Percentiles rank a stretch among this genome's conserved stretches.
These are phyloP conservation scores for Simplicillium sp. DNA, from an alignment of 2,329 filamentous ascomycete genomes.

Conservation along the genomic window DNA sequence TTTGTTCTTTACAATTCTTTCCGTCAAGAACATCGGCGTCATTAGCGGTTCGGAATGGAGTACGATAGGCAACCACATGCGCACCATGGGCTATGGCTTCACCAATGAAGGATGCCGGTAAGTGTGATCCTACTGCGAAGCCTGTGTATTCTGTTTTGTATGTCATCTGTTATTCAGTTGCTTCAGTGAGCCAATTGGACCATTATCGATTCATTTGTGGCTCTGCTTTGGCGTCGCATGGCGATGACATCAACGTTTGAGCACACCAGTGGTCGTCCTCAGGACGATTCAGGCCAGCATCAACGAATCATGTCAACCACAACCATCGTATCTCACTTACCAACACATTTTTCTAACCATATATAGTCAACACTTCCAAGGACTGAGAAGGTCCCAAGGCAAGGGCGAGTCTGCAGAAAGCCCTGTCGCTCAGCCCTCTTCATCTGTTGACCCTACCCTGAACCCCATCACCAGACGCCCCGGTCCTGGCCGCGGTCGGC, in stretches of 20 bases:
- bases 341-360: slow-evolving; percentile 2
- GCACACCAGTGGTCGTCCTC: no score
- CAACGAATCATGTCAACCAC: no score
- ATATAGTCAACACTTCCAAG: slow-evolving; percentile 50
- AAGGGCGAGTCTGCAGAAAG: slow-evolving; percentile 34
- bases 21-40: slow-evolving; percentile 53
- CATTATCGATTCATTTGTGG: no score
- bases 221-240: no score
- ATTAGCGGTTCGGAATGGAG: slow-evolving; percentile 55
- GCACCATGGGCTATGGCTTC: slow-evolving; percentile 49
- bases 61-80: slow-evolving; percentile 52
- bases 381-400: slow-evolving; percentile 44
- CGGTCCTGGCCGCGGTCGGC: slow-evolving; percentile 46
- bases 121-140: slow-evolving; percentile 15
- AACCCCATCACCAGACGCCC: slow-evolving; percentile 53
- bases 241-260: no score
- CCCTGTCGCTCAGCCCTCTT: slow-evolving; percentile 20
- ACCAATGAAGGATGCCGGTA: slow-evolving; percentile 57
- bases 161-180: not conserved
- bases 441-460: slow-evolving; percentile 37
- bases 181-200: not conserved
- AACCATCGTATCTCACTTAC: no score
- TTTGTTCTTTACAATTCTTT: slow-evolving; percentile 53
- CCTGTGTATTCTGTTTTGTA: not conserved
- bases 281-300: no score